phyloP scores from a whole-genome alignment of 2,329 filamentous ascomycete species.

The Pseudogymnoascus sp. region DNA sequence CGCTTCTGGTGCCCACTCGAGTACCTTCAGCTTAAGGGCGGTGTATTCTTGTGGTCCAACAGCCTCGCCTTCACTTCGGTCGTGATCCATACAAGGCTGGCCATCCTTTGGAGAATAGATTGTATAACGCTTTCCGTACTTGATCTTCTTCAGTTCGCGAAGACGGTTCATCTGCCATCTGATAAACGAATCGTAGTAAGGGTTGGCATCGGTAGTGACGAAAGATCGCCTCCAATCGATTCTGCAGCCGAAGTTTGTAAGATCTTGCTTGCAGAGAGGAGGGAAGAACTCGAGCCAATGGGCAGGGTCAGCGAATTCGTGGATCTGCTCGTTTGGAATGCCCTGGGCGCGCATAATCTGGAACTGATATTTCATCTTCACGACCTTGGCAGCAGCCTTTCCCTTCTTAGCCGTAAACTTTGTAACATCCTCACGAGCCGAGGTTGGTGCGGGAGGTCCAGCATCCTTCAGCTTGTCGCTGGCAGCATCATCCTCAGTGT shows the following conservation, averaged over 20 bases:
- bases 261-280: slow-evolving; percentile 67
- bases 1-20: slow-evolving; percentile 77
- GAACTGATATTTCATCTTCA: slow-evolving; percentile 93
- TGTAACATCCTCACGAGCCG: slow-evolving; percentile 71
- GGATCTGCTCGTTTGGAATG: slow-evolving; percentile 79
- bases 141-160: slow-evolving; percentile 83
- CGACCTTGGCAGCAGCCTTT: slow-evolving; percentile 82
- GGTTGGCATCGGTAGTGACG: slow-evolving; percentile 92
- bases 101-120: slow-evolving; percentile 87
- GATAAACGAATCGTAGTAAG: slow-evolving; percentile 92
- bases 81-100: slow-evolving; percentile 82
- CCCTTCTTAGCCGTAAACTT: slow-evolving; percentile 92
- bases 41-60: slow-evolving; percentile 87
- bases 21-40: slow-evolving; percentile 80
- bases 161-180: slow-evolving; percentile 96
- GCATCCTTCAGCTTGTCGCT: slow-evolving; percentile 40
- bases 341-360: slow-evolving; percentile 91
- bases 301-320: slow-evolving; percentile 83
- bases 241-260: slow-evolving; percentile 74
- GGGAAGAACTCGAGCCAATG: slow-evolving; percentile 93
- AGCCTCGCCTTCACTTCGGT: slow-evolving; percentile 72
- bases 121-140: slow-evolving; percentile 87
- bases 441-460: slow-evolving; percentile 51
- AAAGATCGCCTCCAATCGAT: slow-evolving; percentile 92
- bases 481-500: slow-evolving; percentile 51